Evolutionary conservation across 176 grass and related monocot genomes (phyloP).

Genomic region (Luzula sylvatica): DNA sequence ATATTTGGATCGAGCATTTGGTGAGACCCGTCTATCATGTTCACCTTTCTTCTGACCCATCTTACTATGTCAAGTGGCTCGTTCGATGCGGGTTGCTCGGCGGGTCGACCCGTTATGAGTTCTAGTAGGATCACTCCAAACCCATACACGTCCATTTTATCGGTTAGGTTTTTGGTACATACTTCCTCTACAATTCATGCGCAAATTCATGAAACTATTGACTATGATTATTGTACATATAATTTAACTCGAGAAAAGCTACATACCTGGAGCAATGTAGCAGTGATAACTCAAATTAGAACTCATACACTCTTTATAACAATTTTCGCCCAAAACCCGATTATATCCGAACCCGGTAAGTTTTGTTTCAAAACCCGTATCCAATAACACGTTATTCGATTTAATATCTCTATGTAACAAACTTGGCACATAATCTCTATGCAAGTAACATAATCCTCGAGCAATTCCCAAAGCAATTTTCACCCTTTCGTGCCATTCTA

Average conservation of each 20-base stretch:
- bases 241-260: background rate
- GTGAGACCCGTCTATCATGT: constrained; percentile 27
- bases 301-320: constrained; percentile 28
- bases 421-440: constrained; percentile 31
- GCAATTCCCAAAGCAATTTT: constrained; percentile 52
- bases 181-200: constrained; percentile 32
- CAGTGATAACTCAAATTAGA: constrained; percentile 34
- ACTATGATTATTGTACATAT: background rate
- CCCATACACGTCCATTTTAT: constrained; percentile 62
- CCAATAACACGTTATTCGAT: constrained; percentile 57
- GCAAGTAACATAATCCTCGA: constrained; percentile 46
- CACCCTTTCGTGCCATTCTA: constrained; percentile 33
- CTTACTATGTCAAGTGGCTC: constrained; percentile 42
- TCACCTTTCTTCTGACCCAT: constrained; percentile 52
- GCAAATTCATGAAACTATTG: background rate
- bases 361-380: constrained; percentile 43
- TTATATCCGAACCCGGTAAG: constrained; percentile 41
- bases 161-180: constrained; percentile 42
- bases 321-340: constrained; percentile 34
- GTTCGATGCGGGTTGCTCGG: constrained; percentile 36
- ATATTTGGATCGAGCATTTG: constrained; percentile 46
- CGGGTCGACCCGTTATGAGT: constrained; percentile 51
- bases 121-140: constrained; percentile 73
- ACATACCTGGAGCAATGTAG: constrained; percentile 52
- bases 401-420: constrained; percentile 58